These are phyloP conservation scores for Royoungia palumana DNA, from an alignment of 768 basidiomycete genomes.

Conservation along the genomic window DNA sequence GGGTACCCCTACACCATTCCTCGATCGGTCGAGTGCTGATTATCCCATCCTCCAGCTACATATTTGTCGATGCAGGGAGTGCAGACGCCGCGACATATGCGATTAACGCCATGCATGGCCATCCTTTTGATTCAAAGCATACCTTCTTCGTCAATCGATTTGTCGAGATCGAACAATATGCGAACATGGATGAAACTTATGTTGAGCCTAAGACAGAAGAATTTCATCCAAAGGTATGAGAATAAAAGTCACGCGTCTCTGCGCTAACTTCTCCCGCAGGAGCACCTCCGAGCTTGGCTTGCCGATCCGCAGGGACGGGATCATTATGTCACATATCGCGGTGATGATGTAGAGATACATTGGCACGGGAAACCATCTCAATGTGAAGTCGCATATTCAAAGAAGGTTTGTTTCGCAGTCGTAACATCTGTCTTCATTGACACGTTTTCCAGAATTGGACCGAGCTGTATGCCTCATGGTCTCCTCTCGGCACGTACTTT, in stretches of 20 bases:
- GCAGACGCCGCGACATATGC: conserved; percentile 70
- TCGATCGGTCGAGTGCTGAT: conserved; percentile 2
- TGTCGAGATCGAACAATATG: conserved; percentile 83
- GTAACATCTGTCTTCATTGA: conserved; percentile 5
- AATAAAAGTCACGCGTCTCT: not conserved
- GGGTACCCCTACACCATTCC: conserved; percentile 53
- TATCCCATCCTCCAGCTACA: conserved; percentile 47
- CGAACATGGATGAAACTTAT: conserved; percentile 73
- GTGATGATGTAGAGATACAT: conserved; percentile 83
- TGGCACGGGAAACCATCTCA: conserved; percentile 94
- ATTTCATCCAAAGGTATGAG: conserved; percentile 67
- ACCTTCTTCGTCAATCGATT: conserved; percentile 84
- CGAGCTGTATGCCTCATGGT: conserved; percentile 96
- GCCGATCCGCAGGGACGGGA: conserved; percentile 91
- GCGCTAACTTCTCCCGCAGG: conserved; percentile 45
- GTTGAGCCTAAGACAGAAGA: conserved; percentile 70
- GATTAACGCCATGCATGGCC: conserved; percentile 63
- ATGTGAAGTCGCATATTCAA: conserved; percentile 70
- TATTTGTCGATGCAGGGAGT: conserved; percentile 77
- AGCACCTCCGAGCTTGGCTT: conserved; percentile 94
- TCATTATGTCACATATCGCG: conserved; percentile 92
- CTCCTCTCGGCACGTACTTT: conserved; percentile 91
- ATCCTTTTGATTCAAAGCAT: conserved; percentile 86
- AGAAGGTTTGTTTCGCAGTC: conserved; percentile 53
- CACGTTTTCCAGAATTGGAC: conserved; percentile 75